Evolutionary conservation across 2,329 filamentous ascomycete genomes (phyloP), one percentile per base, ranked within the genome.

Genomic region (Pseudocercospora fijiensis): DNA sequence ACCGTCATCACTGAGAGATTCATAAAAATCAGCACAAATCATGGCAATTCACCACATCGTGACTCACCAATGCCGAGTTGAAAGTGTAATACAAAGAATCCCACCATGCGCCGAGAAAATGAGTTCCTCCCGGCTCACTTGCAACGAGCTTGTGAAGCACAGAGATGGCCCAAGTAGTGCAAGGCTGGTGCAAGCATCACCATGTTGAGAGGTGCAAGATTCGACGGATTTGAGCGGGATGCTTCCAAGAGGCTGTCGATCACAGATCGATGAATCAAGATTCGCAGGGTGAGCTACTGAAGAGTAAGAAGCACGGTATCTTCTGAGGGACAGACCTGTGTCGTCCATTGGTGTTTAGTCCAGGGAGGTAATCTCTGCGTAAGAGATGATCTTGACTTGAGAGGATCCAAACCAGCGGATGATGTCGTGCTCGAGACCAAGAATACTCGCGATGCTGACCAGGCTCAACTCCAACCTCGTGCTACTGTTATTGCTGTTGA

Each of bases 41-140:
- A n/a, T n/a, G n/a, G n/a, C n/a, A n/a, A n/a, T n/a, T n/a, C n/a
- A n/a, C n/a, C n/a, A n/a, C 3, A 64, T 26, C 26, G 58, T 47
- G 45, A 51, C 16, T 51, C 3, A 20, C 45, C 41, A 64, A 52
- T 26, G 52, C 43, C 16, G 62, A 52, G 10, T 64, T 57, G 53
- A 64, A 64, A 2, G 53, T 61, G 52, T 58, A 64, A 27, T 61
- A 61, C 2, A 64, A 20, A 4, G 58, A 51, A n/a, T 53, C 61
- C 62, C 62, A 64, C 62, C 62, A 64, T 13, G 62, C 62, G 8
- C 62, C 62, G 6, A 64, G 43, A 11, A 61, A 41, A 26, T 64
- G 52, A 45, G 26, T 24, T 1, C 62, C 58, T 16, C 49, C 27
- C 30, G 58, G 49, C 6, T 49, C 24, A 18, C 62, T 58, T 20